Conservation (phyloP, 768 basidiomycete species). For the Panus rudis region DNA sequence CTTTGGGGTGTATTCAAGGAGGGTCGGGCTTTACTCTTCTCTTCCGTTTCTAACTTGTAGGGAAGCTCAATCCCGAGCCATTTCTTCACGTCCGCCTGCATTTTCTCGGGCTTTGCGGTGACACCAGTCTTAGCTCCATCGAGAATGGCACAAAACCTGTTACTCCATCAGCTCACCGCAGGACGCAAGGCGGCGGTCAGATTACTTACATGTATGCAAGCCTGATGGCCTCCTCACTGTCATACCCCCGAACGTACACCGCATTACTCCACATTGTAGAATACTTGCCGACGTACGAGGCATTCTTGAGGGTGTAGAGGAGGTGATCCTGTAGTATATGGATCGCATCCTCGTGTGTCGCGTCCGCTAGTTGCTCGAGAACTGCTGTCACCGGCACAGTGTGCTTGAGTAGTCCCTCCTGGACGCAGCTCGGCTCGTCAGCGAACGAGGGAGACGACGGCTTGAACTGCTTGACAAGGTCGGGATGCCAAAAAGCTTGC, state of each 20-base stretch:
- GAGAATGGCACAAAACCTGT: constrained; percentile 45
- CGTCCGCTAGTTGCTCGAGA: too few species aligned
- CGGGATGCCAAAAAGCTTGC: constrained; percentile 49
- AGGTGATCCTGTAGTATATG: constrained; percentile 42
- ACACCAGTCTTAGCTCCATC: constrained; percentile 59
- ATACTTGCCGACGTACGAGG: constrained; percentile 45
- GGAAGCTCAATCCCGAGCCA: constrained; percentile 22
- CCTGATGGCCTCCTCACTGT: constrained; percentile 37
- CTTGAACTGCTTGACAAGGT: constrained; percentile 46
- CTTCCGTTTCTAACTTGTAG: constrained; percentile 18
- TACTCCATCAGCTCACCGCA: neutral
- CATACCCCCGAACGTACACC: constrained; percentile 47
- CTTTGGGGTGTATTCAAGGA: constrained; percentile 3
- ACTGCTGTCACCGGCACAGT: constrained; percentile 1
- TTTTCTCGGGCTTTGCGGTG: constrained; percentile 28
- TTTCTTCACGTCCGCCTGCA: constrained; percentile 22
- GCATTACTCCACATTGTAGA: constrained; percentile 47
- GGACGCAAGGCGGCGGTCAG: neutral
- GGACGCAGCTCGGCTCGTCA: too few species aligned
- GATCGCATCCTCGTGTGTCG: constrained; percentile 11
- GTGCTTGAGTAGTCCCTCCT: too few species aligned
- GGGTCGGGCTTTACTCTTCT: constrained; percentile 32
- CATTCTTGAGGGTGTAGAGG: constrained; percentile 40
- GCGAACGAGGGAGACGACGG: constrained; percentile 45
- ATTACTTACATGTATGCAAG: constrained; percentile 49